These are phyloP conservation scores for Diophrys appendiculata DNA, from an alignment of 73 alveolate species.

Conservation along the genomic window DNA sequence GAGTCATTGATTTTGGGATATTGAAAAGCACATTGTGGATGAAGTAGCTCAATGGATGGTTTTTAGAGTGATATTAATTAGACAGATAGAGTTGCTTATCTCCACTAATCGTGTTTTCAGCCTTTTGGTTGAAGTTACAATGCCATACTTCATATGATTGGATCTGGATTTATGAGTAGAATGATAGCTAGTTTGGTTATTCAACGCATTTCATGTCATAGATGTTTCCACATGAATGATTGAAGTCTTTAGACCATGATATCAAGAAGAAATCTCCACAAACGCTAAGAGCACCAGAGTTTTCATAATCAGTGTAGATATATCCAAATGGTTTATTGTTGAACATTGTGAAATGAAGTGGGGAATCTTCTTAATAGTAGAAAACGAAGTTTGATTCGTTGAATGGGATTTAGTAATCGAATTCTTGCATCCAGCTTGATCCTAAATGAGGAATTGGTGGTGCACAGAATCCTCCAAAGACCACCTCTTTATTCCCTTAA, in stretches of 20 bases:
- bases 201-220: slow-evolving; percentile 70
- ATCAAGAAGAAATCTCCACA: slow-evolving; percentile 65
- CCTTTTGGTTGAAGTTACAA: slow-evolving; percentile 9
- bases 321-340: slow-evolving; percentile 65
- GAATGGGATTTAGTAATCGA: slow-evolving; percentile 52
- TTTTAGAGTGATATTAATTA: slow-evolving; percentile 6
- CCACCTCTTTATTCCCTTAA: slow-evolving; percentile 3
- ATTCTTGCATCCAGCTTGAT: slow-evolving; percentile 43
- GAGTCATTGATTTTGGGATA: slow-evolving; percentile 20
- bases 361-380: slow-evolving; percentile 49
- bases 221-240: slow-evolving; percentile 60
- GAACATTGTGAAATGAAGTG: slow-evolving; percentile 52
- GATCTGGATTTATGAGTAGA: slow-evolving; percentile 56
- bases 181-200: slow-evolving; percentile 29
- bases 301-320: slow-evolving; percentile 65
- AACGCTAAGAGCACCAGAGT: slow-evolving; percentile 50
- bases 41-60: slow-evolving; percentile 36
- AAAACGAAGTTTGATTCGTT: slow-evolving; percentile 54
- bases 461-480: slow-evolving; percentile 59
- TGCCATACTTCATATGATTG: slow-evolving; percentile 33
- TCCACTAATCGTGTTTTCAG: slow-evolving; percentile 3
- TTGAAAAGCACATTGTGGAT: slow-evolving; percentile 52
- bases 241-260: slow-evolving; percentile 55
- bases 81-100: slow-evolving; percentile 20
- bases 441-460: slow-evolving; percentile 46